phyloP scores from a whole-genome alignment of 441 rosid species.

The Macaranga tanarius region DNA sequence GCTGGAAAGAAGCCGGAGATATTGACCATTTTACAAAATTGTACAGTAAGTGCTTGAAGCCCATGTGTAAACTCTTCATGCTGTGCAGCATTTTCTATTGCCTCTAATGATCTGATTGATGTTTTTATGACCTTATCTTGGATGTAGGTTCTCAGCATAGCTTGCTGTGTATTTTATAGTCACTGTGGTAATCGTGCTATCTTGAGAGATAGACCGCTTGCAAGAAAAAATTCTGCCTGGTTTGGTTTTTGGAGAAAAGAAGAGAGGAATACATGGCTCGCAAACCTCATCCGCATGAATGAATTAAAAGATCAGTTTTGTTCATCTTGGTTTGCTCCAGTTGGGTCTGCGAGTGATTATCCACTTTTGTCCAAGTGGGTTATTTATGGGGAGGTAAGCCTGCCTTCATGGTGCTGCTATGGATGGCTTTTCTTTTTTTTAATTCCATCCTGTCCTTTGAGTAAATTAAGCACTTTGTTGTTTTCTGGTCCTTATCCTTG shows the following conservation, averaged over 20 bases:
- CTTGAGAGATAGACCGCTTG: slow-evolving; percentile 54
- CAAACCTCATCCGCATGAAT: slow-evolving; percentile 66
- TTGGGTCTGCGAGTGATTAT: slow-evolving; percentile 98
- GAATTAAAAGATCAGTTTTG: slow-evolving; percentile 96
- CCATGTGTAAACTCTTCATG: slow-evolving; percentile 12
- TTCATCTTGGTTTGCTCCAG: slow-evolving; percentile 99
- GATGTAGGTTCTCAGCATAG: slow-evolving; percentile 87
- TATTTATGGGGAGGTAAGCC: slow-evolving; percentile 88
- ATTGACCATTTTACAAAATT: slow-evolving; percentile 89
- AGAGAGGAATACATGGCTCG: slow-evolving; percentile 70
- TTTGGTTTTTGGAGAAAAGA: slow-evolving; percentile 71
- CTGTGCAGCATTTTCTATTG: not conserved
- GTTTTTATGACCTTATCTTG: slow-evolving; percentile 16
- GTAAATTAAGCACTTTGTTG: slow-evolving; percentile 1
- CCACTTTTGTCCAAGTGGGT: slow-evolving; percentile 98
- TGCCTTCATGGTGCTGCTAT: not conserved
- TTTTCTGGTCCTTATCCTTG: slow-evolving; percentile 7
- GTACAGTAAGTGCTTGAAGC: slow-evolving; percentile 65
- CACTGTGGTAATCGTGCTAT: slow-evolving; percentile 96
- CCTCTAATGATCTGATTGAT: slow-evolving; percentile 2
- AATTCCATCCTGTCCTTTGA: slow-evolving; percentile 6
- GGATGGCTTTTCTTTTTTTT: not conserved
- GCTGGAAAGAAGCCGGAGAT: slow-evolving; percentile 95
- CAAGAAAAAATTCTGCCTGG: slow-evolving; percentile 59
- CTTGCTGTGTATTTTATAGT: slow-evolving; percentile 97